Evolutionary conservation across 805 yeast species (phyloP), one percentile per base, ranked within the genome.

Genomic region (Saccharomycopsis amapae): DNA sequence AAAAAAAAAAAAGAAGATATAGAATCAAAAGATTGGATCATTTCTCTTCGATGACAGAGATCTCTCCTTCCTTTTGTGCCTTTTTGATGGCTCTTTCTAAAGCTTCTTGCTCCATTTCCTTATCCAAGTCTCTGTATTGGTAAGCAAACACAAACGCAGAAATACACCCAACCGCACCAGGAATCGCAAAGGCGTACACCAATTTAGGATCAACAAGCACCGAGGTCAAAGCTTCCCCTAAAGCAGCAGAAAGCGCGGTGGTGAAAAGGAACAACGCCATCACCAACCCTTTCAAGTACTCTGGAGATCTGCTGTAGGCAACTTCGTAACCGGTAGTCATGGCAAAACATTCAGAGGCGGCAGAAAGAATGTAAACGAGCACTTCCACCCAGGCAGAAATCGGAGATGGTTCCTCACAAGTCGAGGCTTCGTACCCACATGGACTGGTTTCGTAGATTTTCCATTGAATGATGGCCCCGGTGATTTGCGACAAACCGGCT

Each of bases 331-430:
- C 76, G 12, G 78, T 73, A 24, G 69, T 67, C 44, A 59, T 67
- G 10, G 76, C 71, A 54, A 73, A 74, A 58, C 78, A 73, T 56
- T 75, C 79, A 41, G 77, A 73, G 7, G 67, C 63, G 17, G 79
- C 79, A 31, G 68, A 67, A 41, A 73, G 57, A n/a, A 66, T 31
- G 42, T 49, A 49, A 23, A 48, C 47, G 18, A 52, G 38, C 38
- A 55, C 67, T 37, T 57, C 58, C 42, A 50, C 41, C 68, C 69
- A 62, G 18, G 66, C 65, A 3, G 61, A 51, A 31, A 66, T 39
- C 5, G 64, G 63, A 5, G 56, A 31, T 23, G 43, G 39, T 13
- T 48, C 10, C 53, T 57, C 54, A 58, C 65, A 35, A 45, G 46
- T 25, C 28, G 55, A 53, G 58, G 61, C 61, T 30, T 58, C 55